Conservation (phyloP, 371 early-diverging fungal species). For the Synchytrium microbalum region DNA sequence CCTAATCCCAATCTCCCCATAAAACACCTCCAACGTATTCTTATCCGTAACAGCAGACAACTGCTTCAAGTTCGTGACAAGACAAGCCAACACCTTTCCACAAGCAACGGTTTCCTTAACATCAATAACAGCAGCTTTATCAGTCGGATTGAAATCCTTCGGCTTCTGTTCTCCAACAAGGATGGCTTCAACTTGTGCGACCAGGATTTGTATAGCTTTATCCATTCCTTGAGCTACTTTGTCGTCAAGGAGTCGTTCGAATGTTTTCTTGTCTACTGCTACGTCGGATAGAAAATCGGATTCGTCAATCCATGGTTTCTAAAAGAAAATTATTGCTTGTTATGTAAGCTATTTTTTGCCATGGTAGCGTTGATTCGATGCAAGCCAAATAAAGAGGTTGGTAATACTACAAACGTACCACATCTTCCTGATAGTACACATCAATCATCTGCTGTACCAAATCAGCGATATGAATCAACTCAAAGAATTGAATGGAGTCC, state of each 20-base stretch:
- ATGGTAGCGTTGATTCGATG: background rate
- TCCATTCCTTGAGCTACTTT: conserved; percentile 84
- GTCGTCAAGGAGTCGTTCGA: conserved; percentile 76
- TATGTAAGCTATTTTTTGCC: background rate
- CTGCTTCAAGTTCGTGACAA: conserved; percentile 66
- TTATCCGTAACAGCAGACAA: conserved; percentile 71
- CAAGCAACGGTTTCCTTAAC: conserved; percentile 53
- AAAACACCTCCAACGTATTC: conserved; percentile 80
- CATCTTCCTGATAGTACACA: conserved; percentile 73
- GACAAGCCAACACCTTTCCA: conserved; percentile 61
- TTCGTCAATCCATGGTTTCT: conserved; percentile 65
- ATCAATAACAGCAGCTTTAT: conserved; percentile 33
- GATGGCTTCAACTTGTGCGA: conserved; percentile 70
- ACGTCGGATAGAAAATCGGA: conserved; percentile 74
- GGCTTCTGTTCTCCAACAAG: conserved; percentile 51
- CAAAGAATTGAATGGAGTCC: conserved; percentile 70
- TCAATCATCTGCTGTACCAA: conserved; percentile 80
- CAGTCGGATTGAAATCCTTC: conserved; percentile 62
- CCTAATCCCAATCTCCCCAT: conserved; percentile 77
- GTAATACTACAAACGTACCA: conserved; percentile 34
- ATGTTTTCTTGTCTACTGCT: conserved; percentile 73
- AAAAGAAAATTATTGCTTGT: conserved; percentile 1
- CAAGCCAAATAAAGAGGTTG: too few relatives aligned
- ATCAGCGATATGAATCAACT: conserved; percentile 80
- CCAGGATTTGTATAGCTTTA: conserved; percentile 65